These are phyloP conservation scores for Trypanosoma congolense DNA, from an alignment of 208 protist genomes.

Conservation along the genomic window DNA sequence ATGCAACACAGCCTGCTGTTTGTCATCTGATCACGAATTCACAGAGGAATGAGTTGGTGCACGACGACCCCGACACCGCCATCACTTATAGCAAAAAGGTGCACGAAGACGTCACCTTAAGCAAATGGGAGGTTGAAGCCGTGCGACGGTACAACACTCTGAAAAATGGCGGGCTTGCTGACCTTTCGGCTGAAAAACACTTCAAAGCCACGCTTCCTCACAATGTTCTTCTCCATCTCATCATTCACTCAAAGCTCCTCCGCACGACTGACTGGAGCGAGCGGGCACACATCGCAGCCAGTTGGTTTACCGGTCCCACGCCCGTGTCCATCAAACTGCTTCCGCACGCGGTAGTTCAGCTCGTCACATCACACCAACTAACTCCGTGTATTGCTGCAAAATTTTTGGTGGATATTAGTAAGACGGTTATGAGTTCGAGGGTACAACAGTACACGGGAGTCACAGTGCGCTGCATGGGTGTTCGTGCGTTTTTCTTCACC, in stretches of 20 bases:
- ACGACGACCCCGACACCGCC: not conserved
- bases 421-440: slow-evolving; percentile 3
- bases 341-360: slow-evolving; percentile 8
- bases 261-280: slow-evolving; percentile 17
- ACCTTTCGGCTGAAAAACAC: slow-evolving; percentile 3
- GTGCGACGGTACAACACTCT: slow-evolving; percentile 20
- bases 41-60: not conserved
- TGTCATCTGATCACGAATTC: not conserved
- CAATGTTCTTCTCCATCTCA: slow-evolving; percentile 27
- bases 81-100: not conserved
- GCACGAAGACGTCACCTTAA: not conserved
- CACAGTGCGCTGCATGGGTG: not conserved
- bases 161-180: not conserved
- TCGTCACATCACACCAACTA: slow-evolving; percentile 16
- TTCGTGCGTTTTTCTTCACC: slow-evolving; percentile 2
- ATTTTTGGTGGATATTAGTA: slow-evolving; percentile 15
- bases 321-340: slow-evolving; percentile 12
- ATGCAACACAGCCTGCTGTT: not conserved
- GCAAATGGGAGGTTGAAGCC: slow-evolving; percentile 16
- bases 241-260: slow-evolving; percentile 35
- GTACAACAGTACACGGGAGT: not conserved
- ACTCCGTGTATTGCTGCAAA: slow-evolving; percentile 11
- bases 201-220: slow-evolving; percentile 1
- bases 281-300: slow-evolving; percentile 18
- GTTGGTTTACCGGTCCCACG: slow-evolving; percentile 12